phyloP scores from a whole-genome alignment of 345 rosid species.

The Xanthoceras sorbifolium region DNA sequence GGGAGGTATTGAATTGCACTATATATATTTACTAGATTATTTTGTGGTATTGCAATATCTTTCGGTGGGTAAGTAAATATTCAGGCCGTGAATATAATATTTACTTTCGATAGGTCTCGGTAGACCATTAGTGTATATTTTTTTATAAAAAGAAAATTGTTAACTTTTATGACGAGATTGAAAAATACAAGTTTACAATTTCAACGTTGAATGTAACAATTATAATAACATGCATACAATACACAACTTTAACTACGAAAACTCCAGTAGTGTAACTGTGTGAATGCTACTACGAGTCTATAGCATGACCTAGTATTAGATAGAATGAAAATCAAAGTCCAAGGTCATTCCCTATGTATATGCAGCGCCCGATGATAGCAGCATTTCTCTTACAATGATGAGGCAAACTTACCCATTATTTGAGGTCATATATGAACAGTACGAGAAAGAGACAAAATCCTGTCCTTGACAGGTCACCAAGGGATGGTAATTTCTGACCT shows the following conservation, averaged over 20 bases:
- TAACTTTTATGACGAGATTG: neutral
- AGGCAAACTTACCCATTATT: neutral
- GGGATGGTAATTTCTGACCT: slow-evolving; percentile 8
- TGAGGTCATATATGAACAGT: neutral
- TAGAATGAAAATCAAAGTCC: neutral
- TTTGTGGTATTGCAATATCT: too few species aligned
- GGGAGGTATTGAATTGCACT: too few species aligned
- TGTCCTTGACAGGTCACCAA: neutral
- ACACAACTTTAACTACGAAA: neutral
- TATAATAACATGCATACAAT: too few species aligned
- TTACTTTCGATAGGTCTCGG: too few species aligned
- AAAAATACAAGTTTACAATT: neutral
- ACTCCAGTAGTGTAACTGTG: neutral
- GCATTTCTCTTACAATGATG: slow-evolving; percentile 5
- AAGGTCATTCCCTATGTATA: neutral
- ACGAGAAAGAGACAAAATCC: neutral
- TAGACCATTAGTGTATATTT: too few species aligned
- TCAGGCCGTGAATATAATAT: too few species aligned
- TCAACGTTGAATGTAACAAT: too few species aligned
- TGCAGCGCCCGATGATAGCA: too few species aligned
- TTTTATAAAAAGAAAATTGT: too few species aligned
- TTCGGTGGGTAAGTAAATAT: too few species aligned
- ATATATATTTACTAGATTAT: too few species aligned
- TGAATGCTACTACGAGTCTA: neutral
- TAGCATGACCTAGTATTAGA: neutral